Evolutionary conservation across 2,329 filamentous ascomycete genomes (phyloP).

Genomic region (Dothistroma septosporum): DNA sequence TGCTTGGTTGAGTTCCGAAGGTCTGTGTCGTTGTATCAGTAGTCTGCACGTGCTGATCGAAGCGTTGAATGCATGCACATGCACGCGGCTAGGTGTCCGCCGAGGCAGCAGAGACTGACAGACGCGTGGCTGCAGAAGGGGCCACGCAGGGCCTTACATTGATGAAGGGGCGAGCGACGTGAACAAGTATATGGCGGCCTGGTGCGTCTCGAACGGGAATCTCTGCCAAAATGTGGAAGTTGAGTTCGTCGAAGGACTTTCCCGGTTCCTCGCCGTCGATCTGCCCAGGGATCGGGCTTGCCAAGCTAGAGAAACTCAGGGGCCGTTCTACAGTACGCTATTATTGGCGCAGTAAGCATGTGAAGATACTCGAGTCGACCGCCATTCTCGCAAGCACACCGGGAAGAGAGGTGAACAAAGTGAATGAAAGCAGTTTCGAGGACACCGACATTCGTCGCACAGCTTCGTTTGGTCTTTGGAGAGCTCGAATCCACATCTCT

Average conservation of each 20-base stretch:
- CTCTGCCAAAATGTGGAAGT: not conserved
- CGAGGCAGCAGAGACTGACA: not conserved
- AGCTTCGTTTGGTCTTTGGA: not conserved
- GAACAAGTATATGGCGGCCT: not conserved
- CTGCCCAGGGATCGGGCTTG: not conserved
- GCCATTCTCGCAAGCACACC: not conserved
- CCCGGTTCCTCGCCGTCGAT: too few species aligned
- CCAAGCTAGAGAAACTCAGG: not conserved
- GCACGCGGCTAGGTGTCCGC: not conserved
- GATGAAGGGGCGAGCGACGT: not conserved
- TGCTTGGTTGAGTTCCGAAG: not conserved
- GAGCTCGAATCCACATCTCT: not conserved
- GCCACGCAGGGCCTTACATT: not conserved
- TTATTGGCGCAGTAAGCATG: not conserved
- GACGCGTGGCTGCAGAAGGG: not conserved
- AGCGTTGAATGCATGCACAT: not conserved
- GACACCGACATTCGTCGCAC: not conserved
- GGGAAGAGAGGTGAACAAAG: conserved; percentile 4
- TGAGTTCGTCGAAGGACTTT: not conserved
- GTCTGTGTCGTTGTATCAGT: not conserved
- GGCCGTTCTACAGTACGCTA: not conserved
- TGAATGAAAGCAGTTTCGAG: not conserved
- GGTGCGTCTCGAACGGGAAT: not conserved
- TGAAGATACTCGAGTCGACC: not conserved
- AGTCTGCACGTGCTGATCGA: not conserved